Evolutionary conservation across 306 rosid species (phyloP).

Genomic region (Cotoneaster glaucophyllus): DNA sequence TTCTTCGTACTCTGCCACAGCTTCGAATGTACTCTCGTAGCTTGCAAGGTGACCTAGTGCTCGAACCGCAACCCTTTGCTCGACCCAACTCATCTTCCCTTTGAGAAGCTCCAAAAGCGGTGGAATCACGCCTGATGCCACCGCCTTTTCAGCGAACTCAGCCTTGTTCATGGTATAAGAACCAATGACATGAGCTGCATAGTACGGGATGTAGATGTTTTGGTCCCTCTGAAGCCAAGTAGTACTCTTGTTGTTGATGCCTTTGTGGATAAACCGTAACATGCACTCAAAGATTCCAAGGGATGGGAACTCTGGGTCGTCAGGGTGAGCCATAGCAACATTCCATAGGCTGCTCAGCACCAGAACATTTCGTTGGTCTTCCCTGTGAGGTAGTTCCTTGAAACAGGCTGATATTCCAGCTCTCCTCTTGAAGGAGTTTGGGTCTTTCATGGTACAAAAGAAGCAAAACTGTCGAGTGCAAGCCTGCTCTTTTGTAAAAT

Average conservation of each 20-base stretch:
- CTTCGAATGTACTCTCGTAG: slow-evolving; percentile 46
- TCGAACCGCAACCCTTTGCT: slow-evolving; percentile 63
- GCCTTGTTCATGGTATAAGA: slow-evolving; percentile 70
- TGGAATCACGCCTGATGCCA: slow-evolving; percentile 50
- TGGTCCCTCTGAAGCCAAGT: slow-evolving; percentile 53
- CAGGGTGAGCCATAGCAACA: slow-evolving; percentile 68
- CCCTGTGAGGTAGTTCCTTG: slow-evolving; percentile 37
- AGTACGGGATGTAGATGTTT: slow-evolving; percentile 73
- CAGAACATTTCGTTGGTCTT: slow-evolving; percentile 39
- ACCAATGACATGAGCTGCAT: slow-evolving; percentile 81
- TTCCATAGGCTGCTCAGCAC: slow-evolving; percentile 61
- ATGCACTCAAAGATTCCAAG: slow-evolving; percentile 76
- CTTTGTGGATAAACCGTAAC: slow-evolving; percentile 55
- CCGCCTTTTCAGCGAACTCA: slow-evolving; percentile 59
- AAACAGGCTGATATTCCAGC: slow-evolving; percentile 32
- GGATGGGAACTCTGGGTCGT: slow-evolving; percentile 57
- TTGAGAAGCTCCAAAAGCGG: slow-evolving; percentile 56
- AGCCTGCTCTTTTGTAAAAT: slow-evolving; percentile 11
- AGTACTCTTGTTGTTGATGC: slow-evolving; percentile 15
- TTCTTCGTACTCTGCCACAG: slow-evolving; percentile 35
- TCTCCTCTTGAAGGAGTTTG: slow-evolving; percentile 31
- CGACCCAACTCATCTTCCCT: slow-evolving; percentile 70
- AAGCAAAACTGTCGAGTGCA: slow-evolving; percentile 43
- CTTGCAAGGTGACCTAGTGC: slow-evolving; percentile 82
- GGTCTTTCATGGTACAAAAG: slow-evolving; percentile 66